Base-by-base conservation (phyloP, 768 basidiomycete species). In the Pisolithus orientalis region DNA sequence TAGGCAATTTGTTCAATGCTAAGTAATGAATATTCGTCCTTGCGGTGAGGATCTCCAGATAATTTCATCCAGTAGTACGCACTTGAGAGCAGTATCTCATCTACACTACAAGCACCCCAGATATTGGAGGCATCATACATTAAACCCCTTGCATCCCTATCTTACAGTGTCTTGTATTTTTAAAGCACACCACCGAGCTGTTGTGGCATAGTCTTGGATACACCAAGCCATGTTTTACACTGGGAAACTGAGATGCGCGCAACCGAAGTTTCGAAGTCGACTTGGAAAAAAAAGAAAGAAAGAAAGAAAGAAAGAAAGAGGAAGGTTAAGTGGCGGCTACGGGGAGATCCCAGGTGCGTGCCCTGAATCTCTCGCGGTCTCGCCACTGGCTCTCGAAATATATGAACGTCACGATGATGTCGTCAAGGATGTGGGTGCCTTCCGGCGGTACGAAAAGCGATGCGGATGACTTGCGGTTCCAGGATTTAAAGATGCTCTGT, bases 361-460 rank as follows among this genome's bases (percentile, higher is more conserved):
- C 46, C 47, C 16, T 65, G 32, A 3, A 6, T 14, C 40, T 34
- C 37, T 69, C 65, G 31, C 45, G 59, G 16, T 64, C 66, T 5
- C 56, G 58, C 66, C 66, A 67, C 50, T 54, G 65, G 21, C 53
- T 39, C 46, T 64, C 67, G n/a, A 69, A 68, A 43, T 68, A 72
- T 17, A 72, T 53, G 29, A 72, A 70, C 0, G 70, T 70, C 50
- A 69, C 66, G 31, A 70, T 25, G 34, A 70, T 69, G 34, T 70
- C 70, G 46, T 72, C 69, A 11, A 70, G 52, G 38, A 70, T 69
- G 29, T 45, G 55, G 9, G 51, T 39, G 6, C 68, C 69, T 28
- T 63, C 64, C 7, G 66, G 66, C 10, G 63, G 53, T 21, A 72
- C 38, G 31, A 60, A 59, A 5, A 70, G 54, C 9, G 64, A 59